Evolutionary conservation across 177 flowering plant species (phyloP).

Genomic region (Telopea speciosissima): DNA sequence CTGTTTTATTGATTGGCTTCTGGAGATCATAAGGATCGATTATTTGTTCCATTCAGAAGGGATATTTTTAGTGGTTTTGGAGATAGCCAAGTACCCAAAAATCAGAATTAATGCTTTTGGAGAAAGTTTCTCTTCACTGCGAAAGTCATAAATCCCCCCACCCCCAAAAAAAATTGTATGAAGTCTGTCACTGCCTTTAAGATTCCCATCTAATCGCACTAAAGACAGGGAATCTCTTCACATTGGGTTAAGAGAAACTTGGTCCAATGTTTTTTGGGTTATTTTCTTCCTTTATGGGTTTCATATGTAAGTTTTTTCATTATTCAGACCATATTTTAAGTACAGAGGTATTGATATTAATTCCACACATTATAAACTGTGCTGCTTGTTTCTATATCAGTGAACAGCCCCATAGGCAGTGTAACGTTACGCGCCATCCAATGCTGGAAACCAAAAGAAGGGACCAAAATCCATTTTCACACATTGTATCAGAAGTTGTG

Average conservation of each 20-base stretch:
- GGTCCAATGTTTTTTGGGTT: not conserved
- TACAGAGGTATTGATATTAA: not conserved
- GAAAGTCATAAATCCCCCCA: too few species aligned
- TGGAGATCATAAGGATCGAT: too few species aligned
- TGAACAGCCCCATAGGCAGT: conserved; percentile 29
- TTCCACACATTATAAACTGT: not conserved
- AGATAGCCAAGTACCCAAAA: not conserved
- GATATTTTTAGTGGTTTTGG: not conserved
- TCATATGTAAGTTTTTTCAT: not conserved
- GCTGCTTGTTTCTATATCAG: conserved; percentile 21
- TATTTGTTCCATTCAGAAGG: not conserved
- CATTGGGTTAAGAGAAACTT: too few species aligned
- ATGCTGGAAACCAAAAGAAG: conserved; percentile 29
- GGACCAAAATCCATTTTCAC: conserved; percentile 42
- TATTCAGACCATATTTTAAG: not conserved
- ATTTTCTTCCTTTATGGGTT: not conserved
- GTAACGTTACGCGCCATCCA: conserved; percentile 61
- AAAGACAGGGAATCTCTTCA: too few species aligned
- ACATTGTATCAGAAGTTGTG: conserved; percentile 37
- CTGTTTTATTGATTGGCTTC: too few species aligned
- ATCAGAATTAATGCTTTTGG: not conserved
- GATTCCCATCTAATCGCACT: too few species aligned
- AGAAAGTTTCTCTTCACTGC: not conserved
- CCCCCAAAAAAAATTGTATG: too few species aligned
- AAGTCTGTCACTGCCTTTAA: too few species aligned